Evolutionary conservation across 2,329 filamentous ascomycete genomes (phyloP), one percentile per base, ranked within the genome.

Genomic region (Cladosporium oxysporum): DNA sequence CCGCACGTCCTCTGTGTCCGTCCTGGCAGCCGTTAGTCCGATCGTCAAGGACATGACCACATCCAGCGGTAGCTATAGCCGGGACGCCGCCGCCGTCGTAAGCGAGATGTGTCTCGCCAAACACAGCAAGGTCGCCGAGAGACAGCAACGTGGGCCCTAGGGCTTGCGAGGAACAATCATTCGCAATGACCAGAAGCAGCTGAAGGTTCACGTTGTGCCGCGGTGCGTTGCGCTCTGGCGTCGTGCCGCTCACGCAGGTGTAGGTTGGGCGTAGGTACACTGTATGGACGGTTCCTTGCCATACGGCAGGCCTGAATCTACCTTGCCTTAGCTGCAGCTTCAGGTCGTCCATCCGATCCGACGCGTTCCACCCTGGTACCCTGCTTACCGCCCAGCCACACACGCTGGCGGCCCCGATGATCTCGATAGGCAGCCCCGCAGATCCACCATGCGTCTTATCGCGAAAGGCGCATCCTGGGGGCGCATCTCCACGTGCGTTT

Each of bases 401-500:
- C 28, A 29, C 50, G 50, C 26, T 29, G 18, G 26, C 50, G 50
- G 26, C 50, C 26, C 50, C 26, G 28, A 47, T 26, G 59, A 62
- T 62, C 59, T 62, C 59, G 59, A 62, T 62, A 31, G 41, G 41
- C 41, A 18, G 50, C 50, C 50, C 50, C 50, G 50, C 50, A 53
- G 50, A 53, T 29, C 28, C 50, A 29, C 50, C 26, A 31, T 33
- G 28, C 18, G 41, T 47, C 41, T 47, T 21, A 47, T 47, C 41
- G n/a, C 41, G 41, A 47, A 60, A 37, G 33, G 47, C 31, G 60
- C 49, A 62, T 62, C 60, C 60, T 62, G 47, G 60, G 18, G 49
- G 29, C 60, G 31, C 49, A 62, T 35, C 49, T 62, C 60, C 60
- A 62, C 60, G 60, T 62, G 60, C 59, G 44, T 41, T 35, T 55